Conservation (phyloP, 306 rosid genomes). For the Amphicarpaea edgeworthii region DNA sequence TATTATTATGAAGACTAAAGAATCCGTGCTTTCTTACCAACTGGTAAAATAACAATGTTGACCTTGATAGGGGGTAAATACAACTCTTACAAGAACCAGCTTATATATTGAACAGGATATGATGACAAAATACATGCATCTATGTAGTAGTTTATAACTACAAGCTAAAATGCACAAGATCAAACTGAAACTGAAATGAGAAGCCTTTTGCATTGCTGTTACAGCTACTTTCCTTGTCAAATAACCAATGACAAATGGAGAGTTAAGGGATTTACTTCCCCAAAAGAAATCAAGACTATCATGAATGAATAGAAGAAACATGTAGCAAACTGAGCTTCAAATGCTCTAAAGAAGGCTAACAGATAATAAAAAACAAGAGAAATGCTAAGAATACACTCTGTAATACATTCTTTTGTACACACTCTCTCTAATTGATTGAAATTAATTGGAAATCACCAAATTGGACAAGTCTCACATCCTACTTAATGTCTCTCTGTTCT, state of each 20-base stretch:
- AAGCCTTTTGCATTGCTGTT: background rate
- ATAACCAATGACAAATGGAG: slow-evolving; percentile 19
- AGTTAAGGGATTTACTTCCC: slow-evolving; percentile 21
- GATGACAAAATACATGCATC: background rate
- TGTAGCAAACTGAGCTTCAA: slow-evolving; percentile 18
- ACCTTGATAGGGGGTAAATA: background rate
- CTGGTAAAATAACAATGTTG: too few species aligned
- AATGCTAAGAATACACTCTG: too few species aligned
- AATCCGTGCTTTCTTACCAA: too few species aligned
- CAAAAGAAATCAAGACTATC: slow-evolving; percentile 8
- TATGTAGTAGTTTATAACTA: background rate
- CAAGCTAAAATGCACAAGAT: slow-evolving; percentile 24
- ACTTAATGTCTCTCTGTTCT: too few species aligned
- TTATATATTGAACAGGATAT: slow-evolving; percentile 13
- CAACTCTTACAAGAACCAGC: background rate
- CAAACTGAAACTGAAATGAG: slow-evolving; percentile 27
- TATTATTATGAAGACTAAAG: too few species aligned
- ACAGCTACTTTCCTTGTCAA: slow-evolving; percentile 34
- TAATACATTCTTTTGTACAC: too few species aligned
- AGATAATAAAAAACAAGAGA: background rate
- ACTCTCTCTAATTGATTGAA: too few species aligned
- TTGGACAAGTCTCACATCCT: too few species aligned
- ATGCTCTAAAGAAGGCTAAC: slow-evolving; percentile 31
- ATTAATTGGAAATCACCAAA: too few species aligned
- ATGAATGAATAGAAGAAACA: slow-evolving; percentile 22